A percentile compares a stretch with the other conserved stretches of the same genome.
These are phyloP conservation scores for Periconia macrospinosa DNA, from an alignment of 2,329 filamentous ascomycete genomes.

Conservation along the genomic window DNA sequence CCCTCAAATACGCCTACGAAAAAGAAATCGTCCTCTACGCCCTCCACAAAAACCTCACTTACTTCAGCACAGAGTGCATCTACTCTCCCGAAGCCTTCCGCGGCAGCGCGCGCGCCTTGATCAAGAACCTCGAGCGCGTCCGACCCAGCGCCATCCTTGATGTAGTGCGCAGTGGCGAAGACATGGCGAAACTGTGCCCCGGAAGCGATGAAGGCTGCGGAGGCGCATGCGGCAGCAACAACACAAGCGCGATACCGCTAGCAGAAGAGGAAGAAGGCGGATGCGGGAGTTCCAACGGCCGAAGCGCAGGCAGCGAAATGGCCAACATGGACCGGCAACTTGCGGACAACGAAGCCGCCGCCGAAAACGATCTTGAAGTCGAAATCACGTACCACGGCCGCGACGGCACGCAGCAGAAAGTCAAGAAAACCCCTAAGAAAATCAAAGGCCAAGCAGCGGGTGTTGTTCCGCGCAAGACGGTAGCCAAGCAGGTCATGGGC, in stretches of 20 bases:
- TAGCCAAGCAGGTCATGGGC: constrained; percentile 69
- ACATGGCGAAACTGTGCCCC: constrained; percentile 88
- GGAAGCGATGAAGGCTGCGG: constrained; percentile 43
- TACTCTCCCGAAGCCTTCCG: constrained; percentile 97
- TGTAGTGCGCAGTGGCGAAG: constrained; percentile 91
- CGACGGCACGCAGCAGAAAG: constrained; percentile 42
- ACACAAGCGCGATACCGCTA: constrained; percentile 34
- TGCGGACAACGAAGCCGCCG: constrained; percentile 64
- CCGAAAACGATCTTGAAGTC: constrained; percentile 61
- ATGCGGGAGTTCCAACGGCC: constrained; percentile 72
- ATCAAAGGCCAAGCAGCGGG: constrained; percentile 15
- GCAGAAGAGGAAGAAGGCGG: constrained; percentile 67
- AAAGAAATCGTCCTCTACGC: constrained; percentile 99
- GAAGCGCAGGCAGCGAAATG: constrained; percentile 74
- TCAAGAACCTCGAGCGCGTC: constrained; percentile 93
- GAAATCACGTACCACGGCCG: constrained; percentile 57
- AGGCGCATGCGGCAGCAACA: constrained; percentile 19
- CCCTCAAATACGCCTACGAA: constrained; percentile 96
- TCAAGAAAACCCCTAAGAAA: constrained; percentile 26
- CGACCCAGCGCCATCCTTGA: constrained; percentile 93
- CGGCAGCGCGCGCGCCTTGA: constrained; percentile 84
- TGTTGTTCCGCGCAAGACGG: constrained; percentile 27
- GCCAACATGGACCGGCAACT: constrained; percentile 76
- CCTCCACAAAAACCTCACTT: constrained; percentile 94
- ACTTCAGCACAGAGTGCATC: constrained; percentile 98